phyloP scores from a whole-genome alignment of 805 yeast genomes.

The Yarrowia sp. region DNA sequence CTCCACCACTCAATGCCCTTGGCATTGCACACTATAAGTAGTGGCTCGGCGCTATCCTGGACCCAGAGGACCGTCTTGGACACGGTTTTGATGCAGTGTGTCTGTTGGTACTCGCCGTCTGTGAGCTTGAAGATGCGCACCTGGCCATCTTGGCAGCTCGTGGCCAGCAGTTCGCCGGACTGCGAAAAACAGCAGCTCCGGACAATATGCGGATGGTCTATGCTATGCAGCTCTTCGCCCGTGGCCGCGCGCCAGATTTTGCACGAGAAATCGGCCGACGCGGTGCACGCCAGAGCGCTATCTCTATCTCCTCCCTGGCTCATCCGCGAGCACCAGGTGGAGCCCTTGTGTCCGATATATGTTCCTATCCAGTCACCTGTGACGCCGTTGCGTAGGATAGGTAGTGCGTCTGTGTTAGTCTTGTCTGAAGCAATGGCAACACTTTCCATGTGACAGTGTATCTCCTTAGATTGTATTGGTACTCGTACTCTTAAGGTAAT shows the following conservation, averaged over 20 bases:
- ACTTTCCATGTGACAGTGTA: no score
- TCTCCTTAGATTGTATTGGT: no score
- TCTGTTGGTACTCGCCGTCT: neutral
- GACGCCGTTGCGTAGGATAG: slow-evolving; percentile 38
- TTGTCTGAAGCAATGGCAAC: no score
- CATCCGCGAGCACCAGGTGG: slow-evolving; percentile 37
- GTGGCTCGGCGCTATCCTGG: slow-evolving; percentile 1
- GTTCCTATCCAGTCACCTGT: slow-evolving; percentile 42
- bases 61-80: slow-evolving; percentile 22
- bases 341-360: slow-evolving; percentile 39
- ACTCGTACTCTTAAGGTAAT: no score
- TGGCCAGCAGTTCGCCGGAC: neutral
- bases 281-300: slow-evolving; percentile 33
- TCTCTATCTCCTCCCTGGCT: slow-evolving; percentile 27
- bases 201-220: slow-evolving; percentile 32
- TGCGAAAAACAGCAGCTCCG: slow-evolving; percentile 30
- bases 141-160: slow-evolving; percentile 12
- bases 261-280: slow-evolving; percentile 39
- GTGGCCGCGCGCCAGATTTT: slow-evolving; percentile 31
- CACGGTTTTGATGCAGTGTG: slow-evolving; percentile 13
- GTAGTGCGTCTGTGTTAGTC: slow-evolving; percentile 35
- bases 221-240: slow-evolving; percentile 28
- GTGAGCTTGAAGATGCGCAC: slow-evolving; percentile 7
- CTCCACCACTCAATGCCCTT: slow-evolving; percentile 36
- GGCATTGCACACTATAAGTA: slow-evolving; percentile 31